A percentile compares a stretch with the other conserved stretches of the same genome.
Evolutionary conservation across 352 stramenopile genomes (phyloP).

Genomic region (Globisporangium emineosum): DNA sequence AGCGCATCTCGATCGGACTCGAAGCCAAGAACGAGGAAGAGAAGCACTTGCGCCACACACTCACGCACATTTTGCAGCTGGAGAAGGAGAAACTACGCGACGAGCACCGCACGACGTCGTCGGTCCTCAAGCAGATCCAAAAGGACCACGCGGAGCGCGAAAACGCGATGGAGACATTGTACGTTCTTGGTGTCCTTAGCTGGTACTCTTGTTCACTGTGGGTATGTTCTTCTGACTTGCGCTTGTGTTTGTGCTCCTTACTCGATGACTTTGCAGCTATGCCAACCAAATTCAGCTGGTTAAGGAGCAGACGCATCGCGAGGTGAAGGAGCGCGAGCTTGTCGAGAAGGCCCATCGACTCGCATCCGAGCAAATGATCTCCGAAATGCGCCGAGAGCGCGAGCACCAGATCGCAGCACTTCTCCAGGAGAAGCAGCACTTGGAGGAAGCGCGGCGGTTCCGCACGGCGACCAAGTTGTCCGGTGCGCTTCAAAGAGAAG

Average conservation of each 20-base stretch:
- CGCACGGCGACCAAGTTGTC: conserved; percentile 41
- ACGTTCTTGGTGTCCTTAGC: conserved; percentile 10
- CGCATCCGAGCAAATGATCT: conserved; percentile 64
- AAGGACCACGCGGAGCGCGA: conserved; percentile 58
- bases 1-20: conserved; percentile 58
- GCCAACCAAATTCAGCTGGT: conserved; percentile 65
- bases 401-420: conserved; percentile 51
- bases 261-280: conserved; percentile 30
- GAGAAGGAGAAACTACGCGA: conserved; percentile 70
- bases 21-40: conserved; percentile 65
- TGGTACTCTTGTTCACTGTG: neutral
- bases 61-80: conserved; percentile 56
- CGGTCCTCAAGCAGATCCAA: conserved; percentile 54
- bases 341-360: conserved; percentile 68
- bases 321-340: conserved; percentile 54
- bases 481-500: conserved; percentile 34
- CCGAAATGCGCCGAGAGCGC: conserved; percentile 56
- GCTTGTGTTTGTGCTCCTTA: neutral
- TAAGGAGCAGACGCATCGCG: conserved; percentile 54
- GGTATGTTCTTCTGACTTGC: neutral
- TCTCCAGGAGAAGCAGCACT: conserved; percentile 55
- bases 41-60: conserved; percentile 61
- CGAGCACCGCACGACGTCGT: conserved; percentile 48
- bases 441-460: conserved; percentile 58
- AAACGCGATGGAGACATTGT: conserved; percentile 62